Base-by-base conservation (phyloP, 2,329 filamentous ascomycete genomes). In the Colletotrichum plurivorum region DNA sequence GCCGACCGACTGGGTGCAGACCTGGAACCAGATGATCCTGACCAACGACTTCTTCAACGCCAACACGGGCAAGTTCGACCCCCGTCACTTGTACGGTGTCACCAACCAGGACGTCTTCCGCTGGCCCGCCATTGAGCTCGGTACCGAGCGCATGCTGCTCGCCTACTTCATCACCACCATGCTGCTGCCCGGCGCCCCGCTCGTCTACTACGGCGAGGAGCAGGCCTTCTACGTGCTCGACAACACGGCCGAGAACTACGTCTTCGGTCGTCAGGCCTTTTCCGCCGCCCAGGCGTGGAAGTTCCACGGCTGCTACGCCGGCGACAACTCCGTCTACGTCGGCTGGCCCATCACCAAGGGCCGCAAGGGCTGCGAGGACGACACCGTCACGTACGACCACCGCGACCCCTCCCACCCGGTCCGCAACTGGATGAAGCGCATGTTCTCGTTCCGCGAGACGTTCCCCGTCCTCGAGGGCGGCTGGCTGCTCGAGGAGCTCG, bases 71-170 rank as follows among this genome's bases (percentile, higher is more conserved):
- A 77, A 85, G 61, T 89, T 90, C 70, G 89, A 92, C 72, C 89
- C 89, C 4, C 84, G 89, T 2, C 89, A 91, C 74, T 85, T 91
- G 84, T 91, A 87, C 73, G 89, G 89, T 56, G 84, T 86, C 2
- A 89, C 88, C 7, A 91, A 91, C 73, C 89, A 92, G 77, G 89
- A 92, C 74, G 88, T 91, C 8, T 88, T 91, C 73, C 83, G 89
- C 43, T 91, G 89, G 89, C 89, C 89, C 9, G 84, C 87, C 10
- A 80, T 91, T 25, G 79, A 81, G 45, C 84, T 88, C 66, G 89
- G 89, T 4, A 86, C 86, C 0, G 82, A 90, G 73, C 83, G 87
- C 52, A 85, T 88, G 75, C 78, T 90, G 7, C 77, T 91, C 5
- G 89, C 84, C 5, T 80, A 87, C 16, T 90, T 89, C 73, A 83